Evolutionary conservation across 805 yeast genomes (phyloP).

Genomic region (Zygoascus biomembranicola): DNA sequence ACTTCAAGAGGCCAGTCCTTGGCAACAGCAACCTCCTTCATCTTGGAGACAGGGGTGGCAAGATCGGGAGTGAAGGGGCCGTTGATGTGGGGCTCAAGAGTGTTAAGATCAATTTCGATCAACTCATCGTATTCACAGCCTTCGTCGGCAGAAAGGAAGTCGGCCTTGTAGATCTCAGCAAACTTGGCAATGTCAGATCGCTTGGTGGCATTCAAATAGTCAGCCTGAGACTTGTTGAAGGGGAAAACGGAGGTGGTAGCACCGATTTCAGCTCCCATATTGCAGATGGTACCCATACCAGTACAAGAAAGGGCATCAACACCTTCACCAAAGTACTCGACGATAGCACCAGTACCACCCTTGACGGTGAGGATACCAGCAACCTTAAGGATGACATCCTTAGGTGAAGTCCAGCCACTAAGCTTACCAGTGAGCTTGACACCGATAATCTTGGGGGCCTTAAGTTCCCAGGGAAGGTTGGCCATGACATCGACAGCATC

Average conservation of each 20-base stretch:
- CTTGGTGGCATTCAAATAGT: slow-evolving; percentile 77
- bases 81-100: slow-evolving; percentile 89
- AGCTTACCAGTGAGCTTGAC: slow-evolving; percentile 86
- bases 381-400: slow-evolving; percentile 85
- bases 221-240: slow-evolving; percentile 79
- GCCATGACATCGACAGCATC: slow-evolving; percentile 97
- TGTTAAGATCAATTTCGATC: slow-evolving; percentile 78
- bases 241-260: slow-evolving; percentile 98
- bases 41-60: slow-evolving; percentile 85
- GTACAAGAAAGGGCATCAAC: slow-evolving; percentile 87
- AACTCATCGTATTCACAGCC: slow-evolving; percentile 91
- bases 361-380: slow-evolving; percentile 93
- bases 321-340: slow-evolving; percentile 95
- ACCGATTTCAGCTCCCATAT: slow-evolving; percentile 99
- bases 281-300: slow-evolving; percentile 99
- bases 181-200: slow-evolving; percentile 78
- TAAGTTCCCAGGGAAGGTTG: slow-evolving; percentile 90
- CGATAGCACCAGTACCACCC: slow-evolving; percentile 97
- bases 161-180: slow-evolving; percentile 53
- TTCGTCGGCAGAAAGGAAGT: slow-evolving; percentile 70
- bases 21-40: slow-evolving; percentile 72
- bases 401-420: slow-evolving; percentile 95
- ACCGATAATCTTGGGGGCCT: slow-evolving; percentile 93
- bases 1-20: slow-evolving; percentile 91
- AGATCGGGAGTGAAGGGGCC: slow-evolving; percentile 99